Base-by-base conservation (phyloP, 495 filamentous ascomycete species). In the Talaromyces liani region DNA sequence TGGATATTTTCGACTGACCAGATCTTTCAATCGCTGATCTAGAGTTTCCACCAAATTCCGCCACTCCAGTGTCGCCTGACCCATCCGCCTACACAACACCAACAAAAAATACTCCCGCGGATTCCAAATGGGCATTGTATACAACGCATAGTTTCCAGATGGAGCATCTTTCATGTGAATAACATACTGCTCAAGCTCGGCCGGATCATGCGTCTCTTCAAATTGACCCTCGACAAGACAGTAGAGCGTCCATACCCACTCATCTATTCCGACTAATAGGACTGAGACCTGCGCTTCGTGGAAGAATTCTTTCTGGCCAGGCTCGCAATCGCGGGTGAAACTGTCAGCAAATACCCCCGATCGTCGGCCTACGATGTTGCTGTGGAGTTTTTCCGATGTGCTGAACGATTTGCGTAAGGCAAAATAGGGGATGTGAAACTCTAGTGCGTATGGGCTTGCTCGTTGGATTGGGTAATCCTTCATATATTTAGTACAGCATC, bases 181-280 rank as follows among this genome's bases (percentile, higher is more conserved):
- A 36, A 54, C 39, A 10, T 53, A 54, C 9, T 33, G 24, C 7
- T 62, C 45, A 14, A 62, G 41, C 27, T 29, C 29, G 10, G 25
- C 3, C 10, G 6, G 7, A 27, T 53, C 2, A 0, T 54, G 20
- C 60, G 6, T 2, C 25, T 36, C 16, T 54, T 62, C 60, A 14
- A 62, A 62, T 2, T 53, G 39, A 0, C 4, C 31, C 45, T 62
- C 60, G n/a, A 62, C 60, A 4, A 62, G 27, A 53, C 39, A 62
- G 27, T 62, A 62, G 25, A 62, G 60, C 2, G 60, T 62, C 60
- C 60, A 62, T 4, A 62, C 60, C 60, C 60, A 62, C 18, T 62
- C 41, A 41, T 54, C 45, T 8, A 62, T 53, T 2, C 41, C 60
- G 4, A 62, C 60, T 10, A 62, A 20, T 14, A 53, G 20, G 25